Conservation (phyloP, 768 basidiomycete genomes). For the Mycena haematopus region DNA sequence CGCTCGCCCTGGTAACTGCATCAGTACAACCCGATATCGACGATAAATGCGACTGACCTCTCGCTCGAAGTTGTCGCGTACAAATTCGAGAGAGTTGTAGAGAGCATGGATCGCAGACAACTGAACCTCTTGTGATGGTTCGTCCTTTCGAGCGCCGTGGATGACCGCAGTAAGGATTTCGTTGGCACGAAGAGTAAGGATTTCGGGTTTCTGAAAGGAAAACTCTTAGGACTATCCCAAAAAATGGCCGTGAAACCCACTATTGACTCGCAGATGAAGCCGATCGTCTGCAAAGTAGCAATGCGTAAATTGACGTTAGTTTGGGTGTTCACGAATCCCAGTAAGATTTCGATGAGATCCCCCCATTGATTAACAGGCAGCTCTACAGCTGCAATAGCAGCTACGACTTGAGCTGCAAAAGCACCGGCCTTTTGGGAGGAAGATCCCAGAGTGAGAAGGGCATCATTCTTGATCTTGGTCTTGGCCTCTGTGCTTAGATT, state of each 20-base stretch:
- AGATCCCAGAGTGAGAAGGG: slow-evolving; percentile 84
- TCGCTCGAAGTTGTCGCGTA: slow-evolving; percentile 96
- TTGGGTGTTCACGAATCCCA: slow-evolving; percentile 84
- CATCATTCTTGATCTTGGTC: slow-evolving; percentile 85
- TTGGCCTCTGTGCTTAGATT: slow-evolving; percentile 70
- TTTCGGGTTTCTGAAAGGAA: slow-evolving; percentile 83
- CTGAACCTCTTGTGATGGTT: slow-evolving; percentile 89
- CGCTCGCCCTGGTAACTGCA: slow-evolving; percentile 79
- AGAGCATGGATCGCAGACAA: slow-evolving; percentile 91
- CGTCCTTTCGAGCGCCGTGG: slow-evolving; percentile 96
- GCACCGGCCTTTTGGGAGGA: slow-evolving; percentile 73
- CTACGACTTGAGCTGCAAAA: slow-evolving; percentile 92
- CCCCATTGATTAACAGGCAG: slow-evolving; percentile 89
- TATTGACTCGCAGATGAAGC: slow-evolving; percentile 96
- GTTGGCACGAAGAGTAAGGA: slow-evolving; percentile 87
- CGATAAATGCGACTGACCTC: slow-evolving; percentile 64
- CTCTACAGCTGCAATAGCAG: slow-evolving; percentile 94
- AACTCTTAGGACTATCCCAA: slow-evolving; percentile 28
- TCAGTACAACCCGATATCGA: slow-evolving; percentile 24
- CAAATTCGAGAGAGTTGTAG: slow-evolving; percentile 95
- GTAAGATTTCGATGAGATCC: slow-evolving; percentile 85
- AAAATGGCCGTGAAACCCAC: slow-evolving; percentile 57
- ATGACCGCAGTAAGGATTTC: slow-evolving; percentile 99
- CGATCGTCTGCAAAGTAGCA: slow-evolving; percentile 92
- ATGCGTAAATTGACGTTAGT: slow-evolving; percentile 78